Evolutionary conservation across 352 stramenopile species (phyloP).

Genomic region (Globisporangium nunn): DNA sequence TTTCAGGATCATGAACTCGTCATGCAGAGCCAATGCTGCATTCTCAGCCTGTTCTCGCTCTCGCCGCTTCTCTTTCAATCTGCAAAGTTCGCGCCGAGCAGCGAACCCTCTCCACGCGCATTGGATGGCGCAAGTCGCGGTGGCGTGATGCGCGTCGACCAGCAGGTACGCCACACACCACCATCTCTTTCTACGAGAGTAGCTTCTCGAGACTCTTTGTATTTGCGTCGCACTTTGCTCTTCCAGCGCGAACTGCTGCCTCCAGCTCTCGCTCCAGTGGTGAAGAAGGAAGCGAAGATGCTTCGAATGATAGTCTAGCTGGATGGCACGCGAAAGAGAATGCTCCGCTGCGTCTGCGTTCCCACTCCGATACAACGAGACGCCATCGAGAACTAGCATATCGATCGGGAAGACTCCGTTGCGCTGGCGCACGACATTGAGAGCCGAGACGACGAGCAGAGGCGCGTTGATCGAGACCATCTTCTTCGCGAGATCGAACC

Average conservation of each 20-base stretch:
- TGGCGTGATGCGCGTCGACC: constrained; percentile 22
- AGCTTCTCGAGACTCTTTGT: constrained; percentile 20
- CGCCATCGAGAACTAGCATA: constrained; percentile 37
- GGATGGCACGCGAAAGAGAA: constrained; percentile 26
- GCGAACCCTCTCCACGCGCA: constrained; percentile 30
- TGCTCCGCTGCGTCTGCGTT: constrained; percentile 21
- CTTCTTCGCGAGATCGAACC: constrained; percentile 49
- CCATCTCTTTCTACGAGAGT: constrained; percentile 17
- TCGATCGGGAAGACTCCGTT: constrained; percentile 11
- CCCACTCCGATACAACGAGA: constrained; percentile 28
- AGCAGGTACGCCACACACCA: constrained; percentile 11
- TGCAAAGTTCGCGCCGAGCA: constrained; percentile 17
- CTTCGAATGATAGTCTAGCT: constrained; percentile 31
- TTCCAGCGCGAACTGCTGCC: constrained; percentile 32
- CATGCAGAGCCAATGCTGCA: constrained; percentile 29
- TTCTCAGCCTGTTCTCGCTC: constrained; percentile 31
- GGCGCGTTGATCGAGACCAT: constrained; percentile 41
- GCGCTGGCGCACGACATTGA: constrained; percentile 23
- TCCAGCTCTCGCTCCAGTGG: constrained; percentile 33
- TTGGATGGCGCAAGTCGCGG: constrained; percentile 33
- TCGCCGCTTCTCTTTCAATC: constrained; percentile 19
- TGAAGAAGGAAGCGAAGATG: constrained; percentile 44
- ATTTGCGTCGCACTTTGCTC: constrained; percentile 24
- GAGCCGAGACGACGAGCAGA: constrained; percentile 24
- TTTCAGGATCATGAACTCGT: constrained; percentile 32